phyloP scores from a whole-genome alignment of 192 early-diverging fungal genomes.

The Coemansia guatemalensis region DNA sequence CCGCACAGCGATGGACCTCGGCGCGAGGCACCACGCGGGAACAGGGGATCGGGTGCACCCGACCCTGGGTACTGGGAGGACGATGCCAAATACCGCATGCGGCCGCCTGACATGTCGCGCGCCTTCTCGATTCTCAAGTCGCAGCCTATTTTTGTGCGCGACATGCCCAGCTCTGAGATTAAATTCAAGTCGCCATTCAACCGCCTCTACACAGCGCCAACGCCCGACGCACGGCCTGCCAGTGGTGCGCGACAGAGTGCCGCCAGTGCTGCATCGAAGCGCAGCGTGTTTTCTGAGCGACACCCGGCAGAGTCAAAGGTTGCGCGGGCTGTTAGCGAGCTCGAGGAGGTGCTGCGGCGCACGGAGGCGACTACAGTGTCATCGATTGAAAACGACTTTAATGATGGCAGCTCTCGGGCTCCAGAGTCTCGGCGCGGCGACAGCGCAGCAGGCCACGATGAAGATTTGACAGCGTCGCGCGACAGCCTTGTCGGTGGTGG shows the following conservation, averaged over 20 bases:
- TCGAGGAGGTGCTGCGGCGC: slow-evolving; percentile 50
- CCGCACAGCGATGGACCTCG: slow-evolving; percentile 20
- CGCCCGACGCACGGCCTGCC: neutral
- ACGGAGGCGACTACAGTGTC: slow-evolving; percentile 43
- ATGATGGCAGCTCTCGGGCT: slow-evolving; percentile 9
- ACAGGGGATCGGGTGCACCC: slow-evolving; percentile 2
- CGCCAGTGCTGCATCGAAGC: slow-evolving; percentile 8
- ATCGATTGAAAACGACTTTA: slow-evolving; percentile 37
- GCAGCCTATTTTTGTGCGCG: slow-evolving; percentile 46
- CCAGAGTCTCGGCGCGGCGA: neutral
- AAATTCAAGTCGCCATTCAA: slow-evolving; percentile 52
- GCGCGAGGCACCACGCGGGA: neutral
- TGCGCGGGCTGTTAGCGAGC: slow-evolving; percentile 54
- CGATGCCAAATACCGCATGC: slow-evolving; percentile 43
- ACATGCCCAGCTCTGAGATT: slow-evolving; percentile 46
- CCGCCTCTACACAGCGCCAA: slow-evolving; percentile 12
- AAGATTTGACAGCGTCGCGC: slow-evolving; percentile 34
- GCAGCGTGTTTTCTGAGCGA: slow-evolving; percentile 30
- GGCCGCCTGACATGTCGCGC: slow-evolving; percentile 47
- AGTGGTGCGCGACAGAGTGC: slow-evolving; percentile 11
- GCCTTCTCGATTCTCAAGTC: slow-evolving; percentile 52
- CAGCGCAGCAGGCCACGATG: slow-evolving; percentile 9
- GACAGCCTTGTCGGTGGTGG: slow-evolving; percentile 50
- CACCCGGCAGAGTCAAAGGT: slow-evolving; percentile 54
- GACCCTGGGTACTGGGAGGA: slow-evolving; percentile 51